Percentiles rank a stretch among this genome's conserved stretches.
These are phyloP conservation scores for Thraustochytrium striatum DNA, from an alignment of 352 stramenopile species.

Conservation along the genomic window DNA sequence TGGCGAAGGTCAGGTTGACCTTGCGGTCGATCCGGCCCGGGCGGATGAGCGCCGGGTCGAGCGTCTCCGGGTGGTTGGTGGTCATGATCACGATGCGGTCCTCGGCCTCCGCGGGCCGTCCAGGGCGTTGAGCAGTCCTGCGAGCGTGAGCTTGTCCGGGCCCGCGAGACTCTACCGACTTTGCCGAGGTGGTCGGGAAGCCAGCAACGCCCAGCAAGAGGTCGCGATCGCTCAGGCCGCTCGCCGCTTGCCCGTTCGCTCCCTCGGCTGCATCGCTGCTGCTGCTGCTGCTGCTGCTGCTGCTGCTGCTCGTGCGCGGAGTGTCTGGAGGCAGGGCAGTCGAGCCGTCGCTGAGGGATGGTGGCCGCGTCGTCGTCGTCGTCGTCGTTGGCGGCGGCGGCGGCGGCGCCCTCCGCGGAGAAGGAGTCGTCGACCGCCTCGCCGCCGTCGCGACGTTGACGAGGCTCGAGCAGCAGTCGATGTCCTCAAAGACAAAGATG, in stretches of 20 bases:
- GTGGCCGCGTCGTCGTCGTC: constrained; percentile 8
- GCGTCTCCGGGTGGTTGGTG: constrained; percentile 83
- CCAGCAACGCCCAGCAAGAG: too few relatives aligned
- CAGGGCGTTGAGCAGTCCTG: constrained; percentile 77
- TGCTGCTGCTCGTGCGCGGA: too few relatives aligned
- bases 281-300: too few relatives aligned
- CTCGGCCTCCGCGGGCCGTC: constrained; percentile 78
- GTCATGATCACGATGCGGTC: constrained; percentile 86
- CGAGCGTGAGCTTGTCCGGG: constrained; percentile 69
- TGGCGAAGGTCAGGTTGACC: constrained; percentile 67
- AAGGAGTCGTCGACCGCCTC: background rate
- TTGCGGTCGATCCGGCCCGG: constrained; percentile 82
- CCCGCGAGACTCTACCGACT: too few relatives aligned
- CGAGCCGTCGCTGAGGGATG: too few relatives aligned
- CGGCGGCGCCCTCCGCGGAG: background rate
- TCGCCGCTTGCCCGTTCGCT: too few relatives aligned
- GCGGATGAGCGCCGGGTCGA: constrained; percentile 82
- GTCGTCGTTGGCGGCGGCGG: background rate
- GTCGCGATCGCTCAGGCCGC: too few relatives aligned
- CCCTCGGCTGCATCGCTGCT: too few relatives aligned
- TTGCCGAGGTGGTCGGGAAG: too few relatives aligned
- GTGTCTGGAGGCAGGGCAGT: too few relatives aligned
- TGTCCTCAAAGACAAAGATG: constrained; percentile 69
- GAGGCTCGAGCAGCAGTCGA: constrained; percentile 30
- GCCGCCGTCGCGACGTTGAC: constrained; percentile 24